Evolutionary conservation across 176 grass and related monocot genomes (phyloP), one percentile per base, ranked within the genome.

Genomic region (Aegilops umbellulata): DNA sequence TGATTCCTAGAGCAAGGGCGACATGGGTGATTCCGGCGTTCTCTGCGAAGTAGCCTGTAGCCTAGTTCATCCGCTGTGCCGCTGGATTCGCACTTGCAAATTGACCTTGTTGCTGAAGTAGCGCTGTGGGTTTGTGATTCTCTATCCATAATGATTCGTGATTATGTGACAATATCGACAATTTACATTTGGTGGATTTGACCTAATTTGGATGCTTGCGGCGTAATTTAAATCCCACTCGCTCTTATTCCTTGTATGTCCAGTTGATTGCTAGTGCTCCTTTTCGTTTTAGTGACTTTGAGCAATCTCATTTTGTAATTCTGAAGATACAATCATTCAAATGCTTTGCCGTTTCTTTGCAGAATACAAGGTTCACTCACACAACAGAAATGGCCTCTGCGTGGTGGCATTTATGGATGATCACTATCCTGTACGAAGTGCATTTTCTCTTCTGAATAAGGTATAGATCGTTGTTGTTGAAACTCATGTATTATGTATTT

Each of bases 401-500:
- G 91, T 36, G 8, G 85, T 98, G 75, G 93, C 95, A 90, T 95
- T 98, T 49, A 92, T 95, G 95, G 95, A 98, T 62, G 95, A 98
- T 66, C 95, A 98, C 85, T 98, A 98, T 90, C 95, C 95, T 69
- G 84, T 98, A 57, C 80, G 95, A 87, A 95, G 93, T 74, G 95
- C 95, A 31, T 98, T 98, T 90, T 98, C 93, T 62, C 87, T 98
- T 84, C 89, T 97, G 32, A 97, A 95, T 42, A 95, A 93, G 93
- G 89, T 98, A 89, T 30, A 17, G 0, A 55, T 17, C 27, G 22
- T 29, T 38, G n/a, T 87, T 78, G 23, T 41, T 8, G 23, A 25
- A 25, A 85, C 20, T 80, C 51, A 57, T 69, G 34, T 68, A 53
- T 77, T 16, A 32, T 16, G 13, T 69, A 27, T 14, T 62, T 63